Conservation (phyloP, 2,329 filamentous ascomycete species). For the Colletotrichum limetticola region DNA sequence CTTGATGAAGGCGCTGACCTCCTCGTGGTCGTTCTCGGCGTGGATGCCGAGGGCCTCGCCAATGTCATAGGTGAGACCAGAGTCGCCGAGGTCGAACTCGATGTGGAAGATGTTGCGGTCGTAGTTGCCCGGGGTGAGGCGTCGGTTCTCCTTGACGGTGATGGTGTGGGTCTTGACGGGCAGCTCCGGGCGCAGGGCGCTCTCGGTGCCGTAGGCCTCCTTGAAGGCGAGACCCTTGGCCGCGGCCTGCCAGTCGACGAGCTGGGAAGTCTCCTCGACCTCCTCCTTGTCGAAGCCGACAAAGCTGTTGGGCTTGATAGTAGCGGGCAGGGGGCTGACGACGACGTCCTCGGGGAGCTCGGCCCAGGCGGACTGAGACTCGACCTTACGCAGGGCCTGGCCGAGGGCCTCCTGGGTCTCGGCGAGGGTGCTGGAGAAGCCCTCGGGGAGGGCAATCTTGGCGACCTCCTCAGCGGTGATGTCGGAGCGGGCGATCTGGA, state of each 20-base stretch:
- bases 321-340: constrained; percentile 64
- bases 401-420: constrained; percentile 76
- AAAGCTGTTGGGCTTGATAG: constrained; percentile 85
- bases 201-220: constrained; percentile 85
- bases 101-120: constrained; percentile 99
- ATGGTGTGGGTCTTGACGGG: constrained; percentile 87
- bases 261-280: constrained; percentile 69
- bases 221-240: constrained; percentile 94
- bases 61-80: constrained; percentile 94
- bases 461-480: constrained; percentile 70
- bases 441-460: constrained; percentile 71
- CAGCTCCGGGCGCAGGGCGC: constrained; percentile 84
- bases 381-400: constrained; percentile 76
- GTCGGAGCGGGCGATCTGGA: constrained; percentile 79
- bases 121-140: constrained; percentile 87
- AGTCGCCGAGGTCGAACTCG: constrained; percentile 93
- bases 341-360: constrained; percentile 71
- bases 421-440: constrained; percentile 58
- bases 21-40: constrained; percentile 85
- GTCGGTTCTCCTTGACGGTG: constrained; percentile 93
- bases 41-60: constrained; percentile 97
- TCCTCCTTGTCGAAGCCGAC: constrained; percentile 81
- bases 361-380: constrained; percentile 84
- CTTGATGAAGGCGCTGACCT: constrained; percentile 87
- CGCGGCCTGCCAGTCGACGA: constrained; percentile 83